Conservation (phyloP, 2,329 filamentous ascomycete species). For the Fusarium sp. region DNA sequence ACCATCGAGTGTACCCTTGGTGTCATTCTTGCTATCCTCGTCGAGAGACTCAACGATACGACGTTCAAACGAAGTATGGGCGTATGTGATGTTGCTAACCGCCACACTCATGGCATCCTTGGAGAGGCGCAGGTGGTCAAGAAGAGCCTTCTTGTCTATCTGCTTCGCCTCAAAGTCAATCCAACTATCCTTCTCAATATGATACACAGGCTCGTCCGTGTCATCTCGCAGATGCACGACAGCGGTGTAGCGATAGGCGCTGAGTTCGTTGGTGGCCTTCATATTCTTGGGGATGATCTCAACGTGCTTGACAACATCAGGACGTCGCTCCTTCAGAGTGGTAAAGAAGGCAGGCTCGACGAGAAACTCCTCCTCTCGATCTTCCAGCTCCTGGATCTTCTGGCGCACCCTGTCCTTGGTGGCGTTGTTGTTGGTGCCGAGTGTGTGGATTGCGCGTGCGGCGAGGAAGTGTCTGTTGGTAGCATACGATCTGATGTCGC, state of each 20-base stretch:
- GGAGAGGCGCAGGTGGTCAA: conserved; percentile 19
- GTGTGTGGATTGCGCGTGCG: conserved; percentile 16
- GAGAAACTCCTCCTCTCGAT: conserved; percentile 38
- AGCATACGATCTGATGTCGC: conserved; percentile 39
- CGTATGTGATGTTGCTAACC: conserved; percentile 45
- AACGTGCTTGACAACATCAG: conserved; percentile 40
- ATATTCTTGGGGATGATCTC: conserved; percentile 49
- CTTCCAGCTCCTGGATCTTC: conserved; percentile 38
- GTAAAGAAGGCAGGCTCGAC: conserved; percentile 48
- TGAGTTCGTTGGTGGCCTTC: conserved; percentile 48
- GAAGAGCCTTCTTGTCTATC: conserved; percentile 27
- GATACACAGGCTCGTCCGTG: conserved; percentile 4
- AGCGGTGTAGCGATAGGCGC: conserved; percentile 46
- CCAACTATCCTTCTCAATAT: conserved; percentile 25
- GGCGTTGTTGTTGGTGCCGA: conserved; percentile 3
- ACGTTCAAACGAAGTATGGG: conserved; percentile 50
- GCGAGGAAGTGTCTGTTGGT: conserved; percentile 33
- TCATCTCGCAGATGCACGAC: conserved; percentile 25
- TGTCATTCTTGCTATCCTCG: conserved; percentile 2
- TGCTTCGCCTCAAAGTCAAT: conserved; percentile 35
- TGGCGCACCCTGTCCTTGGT: conserved; percentile 19
- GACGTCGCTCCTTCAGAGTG: conserved; percentile 16
- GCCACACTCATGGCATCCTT: conserved; percentile 16
- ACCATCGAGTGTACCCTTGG: conserved; percentile 13
- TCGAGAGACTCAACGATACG: conserved; percentile 35